Percentiles rank a stretch among this genome's conserved stretches.
These are phyloP conservation scores for Clarireedia paspali DNA, from an alignment of 2,329 filamentous ascomycete species.

Conservation along the genomic window DNA sequence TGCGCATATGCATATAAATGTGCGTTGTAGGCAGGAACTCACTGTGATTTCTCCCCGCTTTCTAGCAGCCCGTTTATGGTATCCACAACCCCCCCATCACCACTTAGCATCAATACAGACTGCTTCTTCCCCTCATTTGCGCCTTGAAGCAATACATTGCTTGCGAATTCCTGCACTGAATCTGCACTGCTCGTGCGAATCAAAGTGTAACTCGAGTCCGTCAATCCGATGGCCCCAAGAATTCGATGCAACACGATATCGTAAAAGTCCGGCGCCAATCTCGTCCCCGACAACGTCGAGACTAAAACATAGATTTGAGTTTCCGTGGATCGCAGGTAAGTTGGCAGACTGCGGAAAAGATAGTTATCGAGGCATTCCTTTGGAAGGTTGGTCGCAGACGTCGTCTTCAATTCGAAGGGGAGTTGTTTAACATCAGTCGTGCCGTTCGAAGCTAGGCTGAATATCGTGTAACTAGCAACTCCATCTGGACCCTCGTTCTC, in stretches of 20 bases:
- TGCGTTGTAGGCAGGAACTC: not conserved
- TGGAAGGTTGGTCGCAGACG: constrained; percentile 31
- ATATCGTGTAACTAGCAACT: constrained; percentile 29
- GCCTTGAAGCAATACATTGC: constrained; percentile 36
- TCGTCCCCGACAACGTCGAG: constrained; percentile 58
- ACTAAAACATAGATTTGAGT: constrained; percentile 52
- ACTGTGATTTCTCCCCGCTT: constrained; percentile 18
- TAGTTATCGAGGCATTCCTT: constrained; percentile 32
- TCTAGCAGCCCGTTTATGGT: constrained; percentile 60
- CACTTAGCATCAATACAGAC: constrained; percentile 71
- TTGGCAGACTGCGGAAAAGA: constrained; percentile 33
- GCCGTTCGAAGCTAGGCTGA: constrained; percentile 28
- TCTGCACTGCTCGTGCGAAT: constrained; percentile 56
- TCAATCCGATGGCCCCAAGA: constrained; percentile 39
- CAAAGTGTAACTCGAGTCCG: constrained; percentile 37
- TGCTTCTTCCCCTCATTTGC: constrained; percentile 42
- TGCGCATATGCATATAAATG: constrained; percentile 19
- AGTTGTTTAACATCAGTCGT: constrained; percentile 17
- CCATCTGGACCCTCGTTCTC: constrained; percentile 10
- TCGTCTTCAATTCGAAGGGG: constrained; percentile 26
- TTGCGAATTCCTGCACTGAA: constrained; percentile 58
- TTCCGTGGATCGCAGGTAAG: constrained; percentile 25
- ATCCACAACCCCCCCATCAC: constrained; percentile 82
- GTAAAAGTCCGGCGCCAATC: constrained; percentile 49
- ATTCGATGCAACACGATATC: constrained; percentile 47